These are phyloP conservation scores for Penicillium bialowiezense DNA, from an alignment of 495 filamentous ascomycete genomes.

Conservation along the genomic window DNA sequence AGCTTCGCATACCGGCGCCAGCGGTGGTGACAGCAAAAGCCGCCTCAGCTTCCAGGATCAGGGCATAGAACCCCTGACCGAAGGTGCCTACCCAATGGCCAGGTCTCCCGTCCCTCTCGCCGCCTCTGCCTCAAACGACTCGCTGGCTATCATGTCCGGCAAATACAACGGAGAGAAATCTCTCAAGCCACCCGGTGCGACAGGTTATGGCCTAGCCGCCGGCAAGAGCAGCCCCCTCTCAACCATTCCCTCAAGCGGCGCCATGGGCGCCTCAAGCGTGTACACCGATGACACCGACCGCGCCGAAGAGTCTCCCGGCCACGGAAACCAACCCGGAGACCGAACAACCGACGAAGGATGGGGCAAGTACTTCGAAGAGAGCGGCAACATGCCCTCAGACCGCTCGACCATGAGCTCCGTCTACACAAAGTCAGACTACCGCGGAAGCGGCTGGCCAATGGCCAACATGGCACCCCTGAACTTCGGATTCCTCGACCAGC, in stretches of 20 bases:
- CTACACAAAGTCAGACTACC: constrained; percentile 34
- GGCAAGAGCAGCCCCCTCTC: constrained; percentile 30
- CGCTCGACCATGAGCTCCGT: constrained; percentile 28
- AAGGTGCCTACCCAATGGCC: constrained; percentile 44
- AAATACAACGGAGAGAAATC: constrained; percentile 37
- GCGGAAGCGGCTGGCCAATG: constrained; percentile 41
- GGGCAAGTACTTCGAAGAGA: constrained; percentile 58
- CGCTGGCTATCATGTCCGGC: constrained; percentile 44
- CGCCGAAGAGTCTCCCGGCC: constrained; percentile 7
- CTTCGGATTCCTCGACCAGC: constrained; percentile 38
- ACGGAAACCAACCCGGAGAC: constrained; percentile 34
- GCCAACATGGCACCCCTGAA: constrained; percentile 33
- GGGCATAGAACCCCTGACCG: constrained; percentile 51
- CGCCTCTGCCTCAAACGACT: constrained; percentile 42
- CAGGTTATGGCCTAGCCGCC: constrained; percentile 18
- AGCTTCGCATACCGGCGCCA: constrained; percentile 49
- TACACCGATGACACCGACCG: constrained; percentile 25
- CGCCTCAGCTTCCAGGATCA: constrained; percentile 64
- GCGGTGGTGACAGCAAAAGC: constrained; percentile 50
- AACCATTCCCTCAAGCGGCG: constrained; percentile 34
- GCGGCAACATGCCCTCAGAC: constrained; percentile 37
- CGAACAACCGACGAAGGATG: constrained; percentile 56
- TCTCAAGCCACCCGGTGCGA: constrained; percentile 23
- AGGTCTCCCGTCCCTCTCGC: constrained; percentile 40
- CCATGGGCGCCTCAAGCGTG: constrained; percentile 20